Percentiles rank a stretch among this genome's conserved stretches.
Conservation (phyloP, 2,329 filamentous ascomycete genomes). For the Bipolaris oryzae region DNA sequence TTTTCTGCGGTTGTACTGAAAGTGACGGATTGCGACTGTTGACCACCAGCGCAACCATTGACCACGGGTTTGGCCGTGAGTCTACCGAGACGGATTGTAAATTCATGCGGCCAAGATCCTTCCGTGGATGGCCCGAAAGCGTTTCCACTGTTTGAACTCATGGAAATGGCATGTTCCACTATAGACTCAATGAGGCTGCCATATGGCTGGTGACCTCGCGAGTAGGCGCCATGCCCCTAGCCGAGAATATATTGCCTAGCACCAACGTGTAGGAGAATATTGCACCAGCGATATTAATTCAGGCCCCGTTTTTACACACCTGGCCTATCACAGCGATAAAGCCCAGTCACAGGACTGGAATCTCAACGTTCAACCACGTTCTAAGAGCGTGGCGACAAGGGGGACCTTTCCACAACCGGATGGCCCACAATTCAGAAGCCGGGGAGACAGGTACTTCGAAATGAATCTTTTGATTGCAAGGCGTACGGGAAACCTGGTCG, state of each 20-base stretch:
- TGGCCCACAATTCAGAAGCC: slow-evolving; percentile 8
- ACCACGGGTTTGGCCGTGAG: background rate
- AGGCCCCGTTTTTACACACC: background rate
- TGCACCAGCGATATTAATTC: slow-evolving; percentile 13
- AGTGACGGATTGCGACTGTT: background rate
- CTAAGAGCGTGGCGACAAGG: slow-evolving; percentile 6
- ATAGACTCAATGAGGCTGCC: slow-evolving; percentile 6
- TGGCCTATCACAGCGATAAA: slow-evolving; percentile 12
- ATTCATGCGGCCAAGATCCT: background rate
- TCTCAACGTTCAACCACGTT: slow-evolving; percentile 1
- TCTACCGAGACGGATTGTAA: background rate
- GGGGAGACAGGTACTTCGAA: slow-evolving; percentile 10
- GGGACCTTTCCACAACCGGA: slow-evolving; percentile 1
- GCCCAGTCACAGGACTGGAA: slow-evolving; percentile 16
- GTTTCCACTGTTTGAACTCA: slow-evolving; percentile 3
- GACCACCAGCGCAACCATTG: background rate
- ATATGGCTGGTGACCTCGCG: slow-evolving; percentile 5
- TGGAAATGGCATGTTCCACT: slow-evolving; percentile 4
- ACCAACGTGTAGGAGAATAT: slow-evolving; percentile 3
- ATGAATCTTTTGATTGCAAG: slow-evolving; percentile 17
- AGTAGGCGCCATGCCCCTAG: slow-evolving; percentile 3
- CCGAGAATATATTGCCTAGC: slow-evolving; percentile 16
- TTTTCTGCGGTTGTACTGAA: background rate
- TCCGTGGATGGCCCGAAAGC: background rate
- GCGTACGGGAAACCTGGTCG: slow-evolving; percentile 1